phyloP scores from a whole-genome alignment of 129 eudicot genomes.

The Gnaphalium uliginosum region DNA sequence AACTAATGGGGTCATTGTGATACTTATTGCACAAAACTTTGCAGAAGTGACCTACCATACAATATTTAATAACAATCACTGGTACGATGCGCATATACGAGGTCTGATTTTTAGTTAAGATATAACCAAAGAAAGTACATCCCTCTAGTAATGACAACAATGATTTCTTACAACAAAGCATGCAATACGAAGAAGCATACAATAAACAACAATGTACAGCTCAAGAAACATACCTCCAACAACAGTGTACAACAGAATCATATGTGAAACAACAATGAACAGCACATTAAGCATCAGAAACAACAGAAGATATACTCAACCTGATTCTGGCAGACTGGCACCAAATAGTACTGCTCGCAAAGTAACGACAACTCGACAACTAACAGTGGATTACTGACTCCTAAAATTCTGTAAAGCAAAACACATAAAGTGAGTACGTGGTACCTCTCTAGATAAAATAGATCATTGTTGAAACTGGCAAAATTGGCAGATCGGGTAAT shows the following conservation, averaged over 20 bases:
- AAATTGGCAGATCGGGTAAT: too few species aligned
- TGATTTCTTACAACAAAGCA: neutral
- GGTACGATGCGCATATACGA: too few species aligned
- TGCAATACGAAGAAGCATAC: neutral
- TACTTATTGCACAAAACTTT: too few species aligned
- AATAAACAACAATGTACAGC: neutral
- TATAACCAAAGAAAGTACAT: neutral
- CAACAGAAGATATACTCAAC: conserved; percentile 18
- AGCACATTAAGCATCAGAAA: neutral
- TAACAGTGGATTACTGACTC: neutral
- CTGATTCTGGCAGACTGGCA: conserved; percentile 19
- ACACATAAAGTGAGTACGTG: neutral
- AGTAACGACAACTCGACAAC: too few species aligned
- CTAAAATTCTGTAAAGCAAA: neutral
- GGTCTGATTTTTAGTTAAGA: too few species aligned
- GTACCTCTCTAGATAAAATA: neutral
- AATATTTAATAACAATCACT: neutral
- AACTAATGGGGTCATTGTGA: too few species aligned
- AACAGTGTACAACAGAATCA: neutral
- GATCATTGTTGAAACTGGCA: too few species aligned
- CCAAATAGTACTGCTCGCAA: neutral
- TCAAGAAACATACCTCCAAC: conserved; percentile 6
- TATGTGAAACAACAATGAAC: neutral
- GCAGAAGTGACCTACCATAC: neutral
- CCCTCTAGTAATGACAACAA: neutral